These are phyloP conservation scores for Onygenales sp. DNA, from an alignment of 2,329 filamentous ascomycete species.

Conservation along the genomic window DNA sequence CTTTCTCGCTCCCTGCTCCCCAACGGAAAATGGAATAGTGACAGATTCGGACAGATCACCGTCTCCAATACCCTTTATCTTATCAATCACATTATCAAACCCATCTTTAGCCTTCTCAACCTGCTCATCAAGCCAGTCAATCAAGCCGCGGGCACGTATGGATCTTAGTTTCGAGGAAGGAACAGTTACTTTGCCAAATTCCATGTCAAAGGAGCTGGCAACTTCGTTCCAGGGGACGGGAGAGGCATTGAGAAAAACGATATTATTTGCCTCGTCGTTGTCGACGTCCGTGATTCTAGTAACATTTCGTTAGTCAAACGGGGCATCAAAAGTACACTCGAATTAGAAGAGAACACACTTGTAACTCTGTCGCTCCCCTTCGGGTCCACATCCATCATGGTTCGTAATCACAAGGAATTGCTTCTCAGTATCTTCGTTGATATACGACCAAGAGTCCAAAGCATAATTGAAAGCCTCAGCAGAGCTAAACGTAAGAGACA, in stretches of 20 bases:
- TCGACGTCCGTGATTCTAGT: constrained; percentile 13
- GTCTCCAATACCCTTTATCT: constrained; percentile 8
- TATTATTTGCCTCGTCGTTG: constrained; percentile 11
- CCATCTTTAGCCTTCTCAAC: constrained; percentile 7
- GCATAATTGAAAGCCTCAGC: constrained; percentile 21
- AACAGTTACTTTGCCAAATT: constrained; percentile 14
- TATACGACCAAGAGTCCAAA: constrained; percentile 19
- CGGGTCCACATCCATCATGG: constrained; percentile 20
- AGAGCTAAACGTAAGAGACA: constrained; percentile 21
- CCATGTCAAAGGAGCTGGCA: constrained; percentile 16
- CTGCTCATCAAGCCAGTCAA: constrained; percentile 1
- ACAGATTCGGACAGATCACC: constrained; percentile 11
- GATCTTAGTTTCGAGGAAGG: neutral
- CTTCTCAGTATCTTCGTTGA: constrained; percentile 19
- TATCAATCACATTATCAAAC: constrained; percentile 8
- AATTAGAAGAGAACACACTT: constrained; percentile 5
- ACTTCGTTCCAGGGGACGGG: constrained; percentile 15
- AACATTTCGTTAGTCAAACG: neutral
- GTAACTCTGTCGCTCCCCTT: constrained; percentile 21
- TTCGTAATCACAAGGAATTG: constrained; percentile 25
- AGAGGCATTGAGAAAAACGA: constrained; percentile 12
- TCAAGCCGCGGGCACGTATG: constrained; percentile 1
- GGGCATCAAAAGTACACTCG: neutral
- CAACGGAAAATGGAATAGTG: constrained; percentile 13
- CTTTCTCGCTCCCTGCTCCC: constrained; percentile 10